A percentile compares a stretch with the other conserved stretches of the same genome.
phyloP scores from a whole-genome alignment of 1,284 basidiomycete genomes.

The Wallemia ichthyophaga region DNA sequence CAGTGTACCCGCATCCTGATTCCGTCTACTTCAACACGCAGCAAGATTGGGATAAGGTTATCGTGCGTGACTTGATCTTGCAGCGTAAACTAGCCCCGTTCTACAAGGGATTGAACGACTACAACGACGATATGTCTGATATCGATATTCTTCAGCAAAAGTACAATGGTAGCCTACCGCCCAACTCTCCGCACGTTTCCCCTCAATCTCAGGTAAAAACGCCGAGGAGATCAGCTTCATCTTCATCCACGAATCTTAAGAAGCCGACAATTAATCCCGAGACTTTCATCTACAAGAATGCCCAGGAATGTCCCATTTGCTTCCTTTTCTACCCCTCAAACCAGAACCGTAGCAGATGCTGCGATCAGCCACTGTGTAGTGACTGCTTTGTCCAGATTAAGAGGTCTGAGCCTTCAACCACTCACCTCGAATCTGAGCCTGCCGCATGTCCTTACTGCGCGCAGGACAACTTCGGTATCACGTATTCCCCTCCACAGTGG shows the following conservation, averaged over 20 bases:
- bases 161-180: conserved; percentile 4
- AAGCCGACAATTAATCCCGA: conserved; percentile 32
- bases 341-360: conserved; percentile 88
- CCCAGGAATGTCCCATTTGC: conserved; percentile 96
- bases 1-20: conserved; percentile 58
- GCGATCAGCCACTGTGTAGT: conserved; percentile 91
- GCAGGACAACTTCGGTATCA: conserved; percentile 79
- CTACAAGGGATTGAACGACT: conserved; percentile 82
- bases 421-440: conserved; percentile 71
- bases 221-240: conserved; percentile 9
- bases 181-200: conserved; percentile 16
- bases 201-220: conserved; percentile 11
- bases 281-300: conserved; percentile 46
- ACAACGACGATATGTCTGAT: conserved; percentile 53
- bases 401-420: conserved; percentile 67
- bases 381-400: conserved; percentile 99
- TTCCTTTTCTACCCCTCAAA: conserved; percentile 90
- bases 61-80: conserved; percentile 60
- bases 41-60: conserved; percentile 62
- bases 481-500: conserved; percentile 58
- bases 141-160: conserved; percentile 32
- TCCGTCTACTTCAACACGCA: conserved; percentile 32
- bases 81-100: conserved; percentile 75
- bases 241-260: conserved; percentile 16
- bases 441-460: conserved; percentile 92